Base-by-base conservation (phyloP, 1,284 basidiomycete genomes). In the Heterobasidion annosum region DNA sequence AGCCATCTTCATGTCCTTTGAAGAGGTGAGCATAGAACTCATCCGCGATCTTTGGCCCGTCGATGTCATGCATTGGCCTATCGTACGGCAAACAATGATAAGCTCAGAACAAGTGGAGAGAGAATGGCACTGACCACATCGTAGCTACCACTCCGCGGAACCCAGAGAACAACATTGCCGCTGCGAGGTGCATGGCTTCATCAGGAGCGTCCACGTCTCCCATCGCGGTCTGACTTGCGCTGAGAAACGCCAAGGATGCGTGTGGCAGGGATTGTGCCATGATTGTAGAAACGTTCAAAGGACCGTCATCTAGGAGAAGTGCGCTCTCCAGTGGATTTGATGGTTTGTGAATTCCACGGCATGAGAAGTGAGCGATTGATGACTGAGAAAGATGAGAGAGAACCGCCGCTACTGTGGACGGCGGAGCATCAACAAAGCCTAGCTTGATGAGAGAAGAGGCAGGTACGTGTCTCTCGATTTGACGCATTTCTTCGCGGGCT, bases 141-240 rank as follows among this genome's bases (percentile, higher is more conserved):
- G 64, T 65, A 15, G 61, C 64, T 34, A 65, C 50, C 15, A 58
- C 57, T 25, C 57, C 54, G n/a, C 55, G 55, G 48, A 54, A 63
- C n/a, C 64, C 64, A 13, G 61, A 57, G 13, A 61, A 56, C 25
- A 60, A 57, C 64, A 66, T 56, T 18, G 59, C 60, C 18, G 63
- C 63, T 1, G 64, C 63, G 15, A 66, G 60, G 51, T 65, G 63
- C 13, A 49, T 35, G 13, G 53, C 46, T 45, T 54, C 53, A 10
- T 54, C 53, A 10, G 53, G 19, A 40, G 19, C n/a, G 10, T 49
- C 16, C 34, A 40, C 47, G 15, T 34, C 48, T 12, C 53, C 53
- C 8, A 34, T 49, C 8, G 53, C 53, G 12, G 53, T 54, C 37
- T 54, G 53, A 16, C 53, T 49, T 6, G 53, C 53, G 25, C 45